Percentiles rank a stretch among this genome's conserved stretches.
Conservation (phyloP, 148 eudicot species). For the Salicornia ramosissima region DNA sequence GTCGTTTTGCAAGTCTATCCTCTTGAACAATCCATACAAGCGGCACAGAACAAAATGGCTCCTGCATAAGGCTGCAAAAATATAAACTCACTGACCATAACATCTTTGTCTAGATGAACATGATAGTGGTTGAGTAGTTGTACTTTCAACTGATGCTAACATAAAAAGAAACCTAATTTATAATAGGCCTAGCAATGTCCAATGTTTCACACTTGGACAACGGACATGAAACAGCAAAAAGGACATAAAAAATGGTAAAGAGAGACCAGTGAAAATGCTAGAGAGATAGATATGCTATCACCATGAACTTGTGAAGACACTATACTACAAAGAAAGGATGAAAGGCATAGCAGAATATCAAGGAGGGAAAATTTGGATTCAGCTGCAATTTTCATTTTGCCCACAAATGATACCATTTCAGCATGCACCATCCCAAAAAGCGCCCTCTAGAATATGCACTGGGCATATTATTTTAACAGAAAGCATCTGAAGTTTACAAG, state of each 20-base stretch:
- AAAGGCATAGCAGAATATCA: background rate
- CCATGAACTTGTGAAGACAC: background rate
- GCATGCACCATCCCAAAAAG: no score
- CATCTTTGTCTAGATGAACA: conserved; percentile 18
- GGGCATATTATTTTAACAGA: no score
- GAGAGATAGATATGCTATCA: background rate
- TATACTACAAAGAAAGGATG: background rate
- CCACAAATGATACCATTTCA: no score
- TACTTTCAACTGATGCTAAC: background rate
- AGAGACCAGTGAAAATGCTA: no score
- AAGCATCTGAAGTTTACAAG: background rate
- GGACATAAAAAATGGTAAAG: no score
- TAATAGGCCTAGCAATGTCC: no score
- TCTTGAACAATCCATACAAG: conserved; percentile 94
- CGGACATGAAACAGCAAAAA: no score
- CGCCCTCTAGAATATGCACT: no score
- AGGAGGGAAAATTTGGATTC: background rate
- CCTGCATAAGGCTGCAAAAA: conserved; percentile 99
- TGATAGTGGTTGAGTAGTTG: background rate
- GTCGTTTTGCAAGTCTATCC: conserved; percentile 77
- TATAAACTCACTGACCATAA: conserved; percentile 64
- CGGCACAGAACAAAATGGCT: conserved; percentile 95
- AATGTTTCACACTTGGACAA: no score
- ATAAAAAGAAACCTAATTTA: background rate
- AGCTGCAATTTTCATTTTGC: no score